Conservation (phyloP, 768 basidiomycete genomes). For the Hygrophorus russula region DNA sequence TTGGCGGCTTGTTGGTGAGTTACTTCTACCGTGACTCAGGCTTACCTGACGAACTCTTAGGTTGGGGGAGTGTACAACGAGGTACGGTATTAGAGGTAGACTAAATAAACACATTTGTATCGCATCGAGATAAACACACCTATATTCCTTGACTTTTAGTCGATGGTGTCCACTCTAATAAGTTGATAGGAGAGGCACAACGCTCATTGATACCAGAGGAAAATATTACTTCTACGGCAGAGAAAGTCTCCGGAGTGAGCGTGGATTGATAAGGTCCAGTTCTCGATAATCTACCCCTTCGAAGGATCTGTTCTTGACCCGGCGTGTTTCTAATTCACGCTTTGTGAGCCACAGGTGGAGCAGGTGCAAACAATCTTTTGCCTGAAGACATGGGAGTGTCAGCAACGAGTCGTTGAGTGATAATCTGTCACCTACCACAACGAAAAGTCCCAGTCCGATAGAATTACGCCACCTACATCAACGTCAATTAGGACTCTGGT, state of each 20-base stretch:
- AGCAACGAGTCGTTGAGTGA: neutral
- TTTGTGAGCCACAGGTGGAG: conserved; percentile 61
- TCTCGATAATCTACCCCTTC: conserved; percentile 56
- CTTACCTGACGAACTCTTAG: conserved; percentile 14
- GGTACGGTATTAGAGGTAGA: conserved; percentile 78
- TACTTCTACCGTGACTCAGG: neutral
- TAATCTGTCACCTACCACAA: conserved; percentile 33
- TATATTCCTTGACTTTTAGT: too few relatives aligned
- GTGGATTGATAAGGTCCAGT: conserved; percentile 43
- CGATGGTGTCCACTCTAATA: too few relatives aligned
- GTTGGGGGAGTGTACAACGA: conserved; percentile 75
- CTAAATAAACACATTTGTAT: conserved; percentile 16
- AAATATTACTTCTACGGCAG: too few relatives aligned
- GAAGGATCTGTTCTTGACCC: conserved; percentile 61
- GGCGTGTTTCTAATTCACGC: conserved; percentile 57
- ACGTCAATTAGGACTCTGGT: neutral
- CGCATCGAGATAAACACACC: neutral
- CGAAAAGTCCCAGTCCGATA: conserved; percentile 56
- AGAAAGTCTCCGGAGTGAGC: too few relatives aligned
- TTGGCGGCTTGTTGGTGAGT: conserved; percentile 91
- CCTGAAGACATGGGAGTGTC: conserved; percentile 22
- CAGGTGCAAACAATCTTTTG: conserved; percentile 57
- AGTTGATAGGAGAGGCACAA: too few relatives aligned
- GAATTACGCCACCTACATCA: conserved; percentile 51
- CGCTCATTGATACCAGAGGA: too few relatives aligned